Conservation (phyloP, 2,329 filamentous ascomycete species). For the Shiraia bambusicola region DNA sequence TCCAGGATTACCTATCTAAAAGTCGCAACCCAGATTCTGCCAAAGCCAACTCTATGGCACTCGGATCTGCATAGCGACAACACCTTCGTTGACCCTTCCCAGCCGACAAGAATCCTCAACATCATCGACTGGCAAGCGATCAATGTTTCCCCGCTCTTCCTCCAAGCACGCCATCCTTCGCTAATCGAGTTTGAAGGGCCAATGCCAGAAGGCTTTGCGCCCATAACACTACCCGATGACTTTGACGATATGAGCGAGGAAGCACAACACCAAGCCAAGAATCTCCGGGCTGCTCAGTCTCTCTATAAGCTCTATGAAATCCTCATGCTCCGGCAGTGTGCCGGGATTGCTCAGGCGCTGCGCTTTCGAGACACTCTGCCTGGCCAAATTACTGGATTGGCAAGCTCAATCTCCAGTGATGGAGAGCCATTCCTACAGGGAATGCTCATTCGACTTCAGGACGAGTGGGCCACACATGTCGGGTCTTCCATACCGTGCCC, state of each 20-base stretch:
- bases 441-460: conserved; percentile 5
- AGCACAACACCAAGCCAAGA: neutral
- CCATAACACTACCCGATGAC: conserved; percentile 4
- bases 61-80: conserved; percentile 23
- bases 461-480: conserved; percentile 10
- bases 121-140: conserved; percentile 27
- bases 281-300: conserved; percentile 4
- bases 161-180: conserved; percentile 5
- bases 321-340: conserved; percentile 6
- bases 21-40: conserved; percentile 24
- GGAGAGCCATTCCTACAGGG: conserved; percentile 11
- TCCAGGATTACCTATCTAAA: conserved; percentile 32
- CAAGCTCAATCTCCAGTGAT: conserved; percentile 9
- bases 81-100: conserved; percentile 16
- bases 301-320: conserved; percentile 9
- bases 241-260: conserved; percentile 7
- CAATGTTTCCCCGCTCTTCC: conserved; percentile 9
- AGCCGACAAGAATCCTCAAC: conserved; percentile 11
- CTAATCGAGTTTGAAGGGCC: conserved; percentile 12
- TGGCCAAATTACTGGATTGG: conserved; percentile 6
- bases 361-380: conserved; percentile 6
- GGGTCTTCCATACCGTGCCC: conserved; percentile 14
- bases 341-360: conserved; percentile 5
- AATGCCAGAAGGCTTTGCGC: neutral
- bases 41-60: conserved; percentile 25